A percentile compares a stretch with the other conserved stretches of the same genome.
These are phyloP conservation scores for Rhazya stricta DNA, from an alignment of 257 asterid genomes.

Conservation along the genomic window DNA sequence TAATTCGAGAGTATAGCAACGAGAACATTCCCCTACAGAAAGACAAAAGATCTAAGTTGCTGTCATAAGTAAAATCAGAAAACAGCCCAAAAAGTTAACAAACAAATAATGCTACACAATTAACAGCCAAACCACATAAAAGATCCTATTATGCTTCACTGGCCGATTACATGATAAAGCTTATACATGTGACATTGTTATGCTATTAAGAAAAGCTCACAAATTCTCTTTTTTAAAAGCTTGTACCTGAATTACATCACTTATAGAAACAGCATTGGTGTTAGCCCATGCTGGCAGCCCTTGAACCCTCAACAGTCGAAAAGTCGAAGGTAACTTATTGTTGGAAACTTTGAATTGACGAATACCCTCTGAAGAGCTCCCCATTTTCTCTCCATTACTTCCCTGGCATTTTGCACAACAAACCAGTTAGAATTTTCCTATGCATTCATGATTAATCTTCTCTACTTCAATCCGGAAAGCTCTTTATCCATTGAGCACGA, in stretches of 20 bases:
- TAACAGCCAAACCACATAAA: slow-evolving; percentile 1
- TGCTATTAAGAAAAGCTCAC: neutral
- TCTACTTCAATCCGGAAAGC: neutral
- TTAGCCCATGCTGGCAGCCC: slow-evolving; percentile 86
- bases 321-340: slow-evolving; percentile 47
- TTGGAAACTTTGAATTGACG: slow-evolving; percentile 45
- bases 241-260: slow-evolving; percentile 72
- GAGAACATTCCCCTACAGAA: slow-evolving; percentile 64
- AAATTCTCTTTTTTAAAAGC: neutral
- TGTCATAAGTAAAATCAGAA: neutral
- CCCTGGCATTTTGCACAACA: slow-evolving; percentile 25
- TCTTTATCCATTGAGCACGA: neutral
- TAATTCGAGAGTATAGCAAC: slow-evolving; percentile 83
- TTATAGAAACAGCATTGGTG: slow-evolving; percentile 80
- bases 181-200: neutral
- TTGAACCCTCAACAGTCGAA: slow-evolving; percentile 71
- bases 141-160: neutral
- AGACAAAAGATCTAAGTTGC: slow-evolving; percentile 5
- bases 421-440: neutral
- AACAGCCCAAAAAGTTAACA: neutral
- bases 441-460: neutral
- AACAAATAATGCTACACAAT: neutral
- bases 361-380: slow-evolving; percentile 42
- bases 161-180: neutral
- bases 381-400: slow-evolving; percentile 20